phyloP scores from a whole-genome alignment of 225 moss, liverwort and hornwort genomes.

The Physcomitrium patens region DNA sequence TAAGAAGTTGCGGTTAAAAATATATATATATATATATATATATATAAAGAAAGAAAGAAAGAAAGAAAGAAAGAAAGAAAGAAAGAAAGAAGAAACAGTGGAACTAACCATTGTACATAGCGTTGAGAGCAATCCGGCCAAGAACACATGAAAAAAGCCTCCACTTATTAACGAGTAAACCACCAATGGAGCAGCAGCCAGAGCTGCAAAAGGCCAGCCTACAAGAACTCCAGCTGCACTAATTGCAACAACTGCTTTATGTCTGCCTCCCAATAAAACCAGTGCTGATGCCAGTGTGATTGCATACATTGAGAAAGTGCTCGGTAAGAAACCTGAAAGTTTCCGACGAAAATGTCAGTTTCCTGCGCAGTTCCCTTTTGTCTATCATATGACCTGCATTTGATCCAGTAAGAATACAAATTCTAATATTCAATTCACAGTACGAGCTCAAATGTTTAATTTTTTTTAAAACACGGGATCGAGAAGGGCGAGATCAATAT shows the following conservation, averaged over 20 bases:
- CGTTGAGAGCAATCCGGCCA: constrained; percentile 71
- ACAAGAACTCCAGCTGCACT: constrained; percentile 89
- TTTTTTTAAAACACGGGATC: neutral
- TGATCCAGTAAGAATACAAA: constrained; percentile 10
- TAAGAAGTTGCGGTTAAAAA: constrained; percentile 6
- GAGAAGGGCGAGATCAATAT: constrained; percentile 7
- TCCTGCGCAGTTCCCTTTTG: neutral
- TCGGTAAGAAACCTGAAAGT: constrained; percentile 85
- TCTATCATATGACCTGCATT: constrained; percentile 9
- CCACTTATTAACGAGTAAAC: constrained; percentile 66
- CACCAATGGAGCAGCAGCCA: constrained; percentile 83
- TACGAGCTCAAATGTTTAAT: neutral
- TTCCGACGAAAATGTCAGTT: constrained; percentile 32
- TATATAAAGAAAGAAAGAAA: too few species aligned
- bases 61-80: too few species aligned
- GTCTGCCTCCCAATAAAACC: constrained; percentile 54
- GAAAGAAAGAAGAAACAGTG: too few species aligned
- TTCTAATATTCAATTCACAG: neutral
- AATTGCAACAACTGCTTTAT: constrained; percentile 70
- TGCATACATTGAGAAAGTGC: constrained; percentile 97
- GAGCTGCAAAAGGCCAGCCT: constrained; percentile 95
- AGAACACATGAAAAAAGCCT: constrained; percentile 67
- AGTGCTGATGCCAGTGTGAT: constrained; percentile 85
- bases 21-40: too few species aligned
- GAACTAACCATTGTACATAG: constrained; percentile 70